phyloP scores from a whole-genome alignment of 2,329 filamentous ascomycete species.

The Trichoderma pleuroti region DNA sequence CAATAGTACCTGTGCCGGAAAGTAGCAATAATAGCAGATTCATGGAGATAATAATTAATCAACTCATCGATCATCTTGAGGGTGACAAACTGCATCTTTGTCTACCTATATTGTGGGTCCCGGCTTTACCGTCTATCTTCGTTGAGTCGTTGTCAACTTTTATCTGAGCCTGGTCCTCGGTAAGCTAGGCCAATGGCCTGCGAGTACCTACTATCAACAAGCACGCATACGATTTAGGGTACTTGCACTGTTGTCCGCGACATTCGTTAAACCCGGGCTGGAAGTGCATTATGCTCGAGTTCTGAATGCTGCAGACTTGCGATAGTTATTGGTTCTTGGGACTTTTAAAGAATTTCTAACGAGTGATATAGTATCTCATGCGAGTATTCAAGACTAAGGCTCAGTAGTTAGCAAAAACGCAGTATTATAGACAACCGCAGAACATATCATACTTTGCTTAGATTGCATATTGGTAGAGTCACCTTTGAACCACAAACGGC shows the following conservation, averaged over 20 bases:
- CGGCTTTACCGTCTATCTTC: neutral
- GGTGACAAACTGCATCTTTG: neutral
- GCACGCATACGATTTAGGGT: neutral
- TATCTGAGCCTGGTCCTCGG: neutral
- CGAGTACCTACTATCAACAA: neutral
- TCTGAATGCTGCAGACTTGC: neutral
- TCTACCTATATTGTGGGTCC: neutral
- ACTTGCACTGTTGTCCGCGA: neutral
- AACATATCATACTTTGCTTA: neutral
- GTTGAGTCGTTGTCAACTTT: neutral
- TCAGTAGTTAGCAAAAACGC: neutral
- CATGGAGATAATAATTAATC: neutral
- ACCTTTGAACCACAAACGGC: neutral
- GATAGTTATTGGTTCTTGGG: neutral
- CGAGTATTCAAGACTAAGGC: neutral
- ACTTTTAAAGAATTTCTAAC: neutral
- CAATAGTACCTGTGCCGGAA: neutral
- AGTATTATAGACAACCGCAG: neutral
- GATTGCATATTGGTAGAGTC: neutral
- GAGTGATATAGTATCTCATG: neutral
- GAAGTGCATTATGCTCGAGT: neutral
- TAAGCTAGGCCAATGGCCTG: neutral
- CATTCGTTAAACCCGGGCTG: neutral
- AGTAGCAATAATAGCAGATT: neutral
- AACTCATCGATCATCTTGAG: neutral